These are phyloP conservation scores for Sporobolomyces pararoseus DNA, from an alignment of 768 basidiomycete species.

Conservation along the genomic window DNA sequence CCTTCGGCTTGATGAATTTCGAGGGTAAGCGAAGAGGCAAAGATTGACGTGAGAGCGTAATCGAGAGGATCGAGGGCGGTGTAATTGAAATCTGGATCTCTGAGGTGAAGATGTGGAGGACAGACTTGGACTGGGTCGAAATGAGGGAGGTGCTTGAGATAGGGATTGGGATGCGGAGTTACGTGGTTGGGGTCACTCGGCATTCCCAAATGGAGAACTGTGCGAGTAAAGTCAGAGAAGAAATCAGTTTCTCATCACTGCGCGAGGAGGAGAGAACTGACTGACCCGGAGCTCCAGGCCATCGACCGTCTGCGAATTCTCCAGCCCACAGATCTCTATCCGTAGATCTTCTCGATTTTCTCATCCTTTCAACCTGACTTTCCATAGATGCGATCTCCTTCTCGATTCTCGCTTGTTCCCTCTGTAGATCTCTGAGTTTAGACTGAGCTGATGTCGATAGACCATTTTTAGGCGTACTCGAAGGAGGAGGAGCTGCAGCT, in stretches of 20 bases:
- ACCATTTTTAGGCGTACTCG: no score
- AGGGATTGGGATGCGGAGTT: not conserved
- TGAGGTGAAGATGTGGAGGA: not conserved
- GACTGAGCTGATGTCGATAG: not conserved
- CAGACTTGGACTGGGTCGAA: not conserved
- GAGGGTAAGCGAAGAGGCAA: not conserved
- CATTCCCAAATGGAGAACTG: no score
- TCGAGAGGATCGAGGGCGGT: not conserved
- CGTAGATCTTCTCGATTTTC: not conserved
- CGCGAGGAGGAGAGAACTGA: no score
- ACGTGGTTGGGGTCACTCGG: no score
- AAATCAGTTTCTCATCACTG: no score
- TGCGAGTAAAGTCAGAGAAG: no score
- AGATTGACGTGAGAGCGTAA: not conserved
- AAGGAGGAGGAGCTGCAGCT: no score
- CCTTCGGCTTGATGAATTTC: no score
- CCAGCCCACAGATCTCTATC: no score
- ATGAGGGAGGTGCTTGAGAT: not conserved
- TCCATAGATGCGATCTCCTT: not conserved
- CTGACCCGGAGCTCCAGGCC: no score
- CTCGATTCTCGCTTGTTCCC: not conserved
- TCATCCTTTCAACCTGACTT: not conserved
- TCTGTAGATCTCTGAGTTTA: not conserved
- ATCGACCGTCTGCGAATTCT: no score
- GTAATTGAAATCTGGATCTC: not conserved